Conservation (phyloP, 805 yeast species). For the Candida peoriensis region DNA sequence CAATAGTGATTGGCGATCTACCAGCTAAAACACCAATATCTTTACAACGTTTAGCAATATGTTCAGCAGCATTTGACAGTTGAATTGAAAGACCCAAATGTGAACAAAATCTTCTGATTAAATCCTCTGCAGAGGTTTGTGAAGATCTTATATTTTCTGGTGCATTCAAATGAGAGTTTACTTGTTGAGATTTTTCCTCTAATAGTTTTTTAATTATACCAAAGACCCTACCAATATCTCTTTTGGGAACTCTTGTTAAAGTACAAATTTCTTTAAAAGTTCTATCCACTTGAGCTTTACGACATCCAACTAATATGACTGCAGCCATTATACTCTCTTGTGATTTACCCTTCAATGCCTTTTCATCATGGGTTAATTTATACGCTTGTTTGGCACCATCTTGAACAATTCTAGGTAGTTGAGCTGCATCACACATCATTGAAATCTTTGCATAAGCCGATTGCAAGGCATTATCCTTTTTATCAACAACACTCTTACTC, state of each 20-base stretch:
- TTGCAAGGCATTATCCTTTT: slow-evolving; percentile 80
- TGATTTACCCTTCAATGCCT: slow-evolving; percentile 80
- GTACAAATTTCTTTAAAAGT: slow-evolving; percentile 96
- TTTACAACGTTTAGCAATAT: slow-evolving; percentile 83
- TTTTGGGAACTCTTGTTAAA: slow-evolving; percentile 85
- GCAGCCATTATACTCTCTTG: slow-evolving; percentile 96
- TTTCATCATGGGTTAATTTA: slow-evolving; percentile 84
- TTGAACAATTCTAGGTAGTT: slow-evolving; percentile 89
- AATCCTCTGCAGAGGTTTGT: slow-evolving; percentile 89
- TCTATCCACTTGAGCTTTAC: slow-evolving; percentile 90
- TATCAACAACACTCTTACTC: slow-evolving; percentile 77
- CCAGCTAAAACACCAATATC: slow-evolving; percentile 94
- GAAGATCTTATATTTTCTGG: slow-evolving; percentile 55
- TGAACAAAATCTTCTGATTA: slow-evolving; percentile 93
- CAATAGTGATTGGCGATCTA: slow-evolving; percentile 93
- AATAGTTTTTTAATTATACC: slow-evolving; percentile 73
- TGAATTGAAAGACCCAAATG: slow-evolving; percentile 83
- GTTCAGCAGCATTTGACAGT: slow-evolving; percentile 88
- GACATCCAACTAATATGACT: slow-evolving; percentile 88
- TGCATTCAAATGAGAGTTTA: slow-evolving; percentile 18
- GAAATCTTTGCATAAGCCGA: slow-evolving; percentile 88
- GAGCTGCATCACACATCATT: slow-evolving; percentile 96
- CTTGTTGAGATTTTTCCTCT: slow-evolving; percentile 34
- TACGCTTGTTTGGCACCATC: slow-evolving; percentile 98
- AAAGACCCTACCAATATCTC: slow-evolving; percentile 90